Evolutionary conservation across 139 green algal species (phyloP), one percentile per base, ranked within the genome.

Genomic region (Chlorella vulgaris): DNA sequence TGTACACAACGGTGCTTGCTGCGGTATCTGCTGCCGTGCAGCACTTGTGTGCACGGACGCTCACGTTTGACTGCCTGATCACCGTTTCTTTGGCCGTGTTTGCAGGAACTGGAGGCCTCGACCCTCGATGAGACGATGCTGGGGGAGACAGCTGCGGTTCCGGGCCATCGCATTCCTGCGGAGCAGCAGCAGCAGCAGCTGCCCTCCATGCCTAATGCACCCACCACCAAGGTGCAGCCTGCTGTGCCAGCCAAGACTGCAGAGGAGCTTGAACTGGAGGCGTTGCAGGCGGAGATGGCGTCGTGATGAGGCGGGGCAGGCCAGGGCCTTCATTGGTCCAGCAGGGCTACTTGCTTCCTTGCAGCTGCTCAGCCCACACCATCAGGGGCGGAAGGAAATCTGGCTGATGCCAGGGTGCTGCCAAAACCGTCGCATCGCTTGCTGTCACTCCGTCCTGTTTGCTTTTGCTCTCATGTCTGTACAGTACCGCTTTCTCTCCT

Each of bases 181-280:
- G n/a, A n/a, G n/a, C n/a, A n/a, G n/a, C n/a, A n/a, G n/a, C 55
- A 81, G 62, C 60, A 60, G 33, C 40, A 69, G 80, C 83, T 68
- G 80, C 81, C 33, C 29, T 62, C 22, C 70, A 73, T 69, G 69
- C 69, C 68, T 50, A 74, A 55, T 1, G 58, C 47, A 31, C 69
- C 50, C 76, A 70, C 65, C 8, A 51, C 31, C 19, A 58, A 53
- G 65, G 18, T 65, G 47, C 61, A 50, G 71, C 66, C 83, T 28
- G 84, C 88, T 2, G 67, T 78, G 36, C 81, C 86, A 3, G 84
- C 86, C 33, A 96, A 95, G 87, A 94, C 91, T 7, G 69, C 84
- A 8, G 94, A 98, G 86, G 95, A 98, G 79, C 81, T 94, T 60
- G 95, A 98, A 82, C 87, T 98, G 75, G 94, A 96, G 80, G 91